Conservation (phyloP, 306 rosid genomes). For the Vigna nakashimae region DNA sequence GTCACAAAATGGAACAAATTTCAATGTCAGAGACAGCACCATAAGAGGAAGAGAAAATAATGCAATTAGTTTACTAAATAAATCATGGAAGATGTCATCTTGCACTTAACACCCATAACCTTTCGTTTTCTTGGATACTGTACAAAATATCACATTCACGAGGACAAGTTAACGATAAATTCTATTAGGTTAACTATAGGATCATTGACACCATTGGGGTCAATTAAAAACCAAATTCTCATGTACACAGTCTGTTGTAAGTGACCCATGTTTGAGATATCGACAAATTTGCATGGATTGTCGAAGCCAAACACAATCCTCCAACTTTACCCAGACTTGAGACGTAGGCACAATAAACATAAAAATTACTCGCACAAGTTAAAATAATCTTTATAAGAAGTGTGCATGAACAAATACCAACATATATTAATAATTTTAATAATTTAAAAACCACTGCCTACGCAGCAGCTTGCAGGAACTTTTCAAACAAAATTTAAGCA, state of each 20-base stretch:
- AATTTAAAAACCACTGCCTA: slow-evolving; percentile 29
- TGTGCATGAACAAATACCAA: slow-evolving; percentile 31
- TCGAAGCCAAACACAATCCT: background rate
- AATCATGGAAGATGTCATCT: slow-evolving; percentile 14
- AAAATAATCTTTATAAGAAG: slow-evolving; percentile 19
- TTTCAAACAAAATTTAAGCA: slow-evolving; percentile 12
- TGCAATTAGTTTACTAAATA: slow-evolving; percentile 22
- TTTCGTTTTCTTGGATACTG: slow-evolving; percentile 31
- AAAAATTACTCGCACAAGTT: background rate
- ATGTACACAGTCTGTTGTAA: background rate
- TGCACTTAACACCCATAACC: slow-evolving; percentile 32
- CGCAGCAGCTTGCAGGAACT: slow-evolving; percentile 25
- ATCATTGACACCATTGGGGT: background rate
- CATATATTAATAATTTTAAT: slow-evolving; percentile 9
- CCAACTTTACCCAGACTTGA: background rate
- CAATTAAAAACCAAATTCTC: background rate
- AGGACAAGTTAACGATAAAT: slow-evolving; percentile 22
- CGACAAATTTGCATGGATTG: background rate
- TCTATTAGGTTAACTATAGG: background rate
- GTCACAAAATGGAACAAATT: slow-evolving; percentile 41
- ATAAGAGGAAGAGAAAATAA: slow-evolving; percentile 41
- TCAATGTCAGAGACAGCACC: slow-evolving; percentile 18
- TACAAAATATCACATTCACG: slow-evolving; percentile 21
- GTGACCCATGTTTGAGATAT: slow-evolving; percentile 2
- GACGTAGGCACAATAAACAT: slow-evolving; percentile 27